Conservation (phyloP, 345 rosid genomes). For the Arabis hirsuta region DNA sequence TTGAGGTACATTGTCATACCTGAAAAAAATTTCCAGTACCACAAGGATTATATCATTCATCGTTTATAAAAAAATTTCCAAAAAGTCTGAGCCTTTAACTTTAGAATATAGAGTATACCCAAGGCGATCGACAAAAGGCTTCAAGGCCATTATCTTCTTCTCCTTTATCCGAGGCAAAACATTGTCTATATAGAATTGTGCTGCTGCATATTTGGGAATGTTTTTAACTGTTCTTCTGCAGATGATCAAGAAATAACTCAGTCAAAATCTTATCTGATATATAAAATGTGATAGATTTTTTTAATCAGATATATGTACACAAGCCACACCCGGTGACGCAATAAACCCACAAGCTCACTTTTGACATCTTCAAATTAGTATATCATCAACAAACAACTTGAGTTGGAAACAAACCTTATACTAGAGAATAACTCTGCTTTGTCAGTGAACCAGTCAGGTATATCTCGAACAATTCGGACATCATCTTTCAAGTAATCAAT, state of each 20-base stretch:
- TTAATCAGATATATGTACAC: slow-evolving; percentile 12
- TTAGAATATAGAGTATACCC: slow-evolving; percentile 62
- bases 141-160: slow-evolving; percentile 98
- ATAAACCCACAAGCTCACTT: slow-evolving; percentile 25
- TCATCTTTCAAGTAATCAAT: slow-evolving; percentile 94
- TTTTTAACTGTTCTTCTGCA: slow-evolving; percentile 95
- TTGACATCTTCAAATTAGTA: slow-evolving; percentile 11
- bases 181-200: slow-evolving; percentile 96
- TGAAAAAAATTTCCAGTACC: slow-evolving; percentile 45
- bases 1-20: slow-evolving; percentile 97
- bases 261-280: slow-evolving; percentile 16
- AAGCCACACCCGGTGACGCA: neutral
- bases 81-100: slow-evolving; percentile 7
- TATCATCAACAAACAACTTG: neutral
- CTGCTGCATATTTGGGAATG: slow-evolving; percentile 98
- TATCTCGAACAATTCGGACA: slow-evolving; percentile 88
- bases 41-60: slow-evolving; percentile 32
- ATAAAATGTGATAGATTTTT: neutral
- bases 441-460: slow-evolving; percentile 98
- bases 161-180: slow-evolving; percentile 97
- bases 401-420: slow-evolving; percentile 66
- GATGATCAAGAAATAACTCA: slow-evolving; percentile 34
- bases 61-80: neutral
- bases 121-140: slow-evolving; percentile 99
- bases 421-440: slow-evolving; percentile 89